Evolutionary conservation across 352 stramenopile species (phyloP), one percentile per base, ranked within the genome.

Genomic region (Phytophthora chlamydospora): DNA sequence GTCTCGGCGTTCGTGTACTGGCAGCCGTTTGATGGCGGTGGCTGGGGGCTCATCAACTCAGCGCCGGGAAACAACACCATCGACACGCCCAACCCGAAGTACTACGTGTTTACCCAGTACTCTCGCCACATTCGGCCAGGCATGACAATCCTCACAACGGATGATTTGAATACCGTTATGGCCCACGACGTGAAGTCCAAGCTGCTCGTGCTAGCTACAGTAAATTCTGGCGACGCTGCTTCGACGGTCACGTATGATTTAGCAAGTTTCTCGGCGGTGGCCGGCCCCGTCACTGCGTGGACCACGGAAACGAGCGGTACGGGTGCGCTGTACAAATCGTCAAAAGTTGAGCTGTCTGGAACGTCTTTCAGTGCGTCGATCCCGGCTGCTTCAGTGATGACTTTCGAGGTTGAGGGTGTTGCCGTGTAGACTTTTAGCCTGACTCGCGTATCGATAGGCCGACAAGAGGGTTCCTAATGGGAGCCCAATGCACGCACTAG

Each of bases 1-100:
- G 75, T 83, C 21, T 78, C 69, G 10, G 79, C 72, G 4, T 89
- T 89, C 45, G 76, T 89, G 44, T 89, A 89, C 62, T 89, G 79
- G 79, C 75, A 89, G 47, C 65, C 55, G 8, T 62, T 86, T n/a
- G 74, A 88, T 42, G 71, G 71, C 29, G 76, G 69, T 10, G 74
- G 63, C n/a, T 89, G 79, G 76, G 79, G 76, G 0, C 61, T 86
- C 9, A 63, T 89, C 24, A 66, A 86, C 42, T 78, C 79, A 13
- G 67, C 67, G 43, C 72, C 63, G 2, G 59, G 45, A 4, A 66
- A 84, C 40, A 68, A 68, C 24, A 75, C 49, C 43, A 78, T 89
- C 38, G 66, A 59, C 32, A 41, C 43, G 5, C 52, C 70, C 13
- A 86, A 83, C 43, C 35, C 57, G 5, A 89, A 89, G 62, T 86